These are phyloP conservation scores for Ustilago cynodontis DNA, from an alignment of 1,284 basidiomycete genomes.

Conservation along the genomic window DNA sequence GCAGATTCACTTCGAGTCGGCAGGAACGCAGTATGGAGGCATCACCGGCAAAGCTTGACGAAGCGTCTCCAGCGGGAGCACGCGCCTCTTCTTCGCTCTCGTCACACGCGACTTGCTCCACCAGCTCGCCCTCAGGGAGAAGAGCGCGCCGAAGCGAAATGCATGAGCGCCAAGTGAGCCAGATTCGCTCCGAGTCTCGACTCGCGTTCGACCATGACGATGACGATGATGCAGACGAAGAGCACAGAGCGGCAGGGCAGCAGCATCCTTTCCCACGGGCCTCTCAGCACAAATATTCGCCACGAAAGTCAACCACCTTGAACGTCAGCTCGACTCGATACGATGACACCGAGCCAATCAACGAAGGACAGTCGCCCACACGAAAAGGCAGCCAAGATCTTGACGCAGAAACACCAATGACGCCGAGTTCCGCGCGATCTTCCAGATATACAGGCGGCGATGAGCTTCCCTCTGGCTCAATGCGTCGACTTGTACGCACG, in stretches of 20 bases:
- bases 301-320: conserved; percentile 44
- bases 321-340: conserved; percentile 19
- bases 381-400: conserved; percentile 1
- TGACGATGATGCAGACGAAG: conserved; percentile 13
- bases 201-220: conserved; percentile 27
- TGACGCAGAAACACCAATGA: conserved; percentile 8
- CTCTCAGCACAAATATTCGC: conserved; percentile 42
- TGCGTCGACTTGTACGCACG: conserved; percentile 22
- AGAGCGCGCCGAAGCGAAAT: conserved; percentile 46
- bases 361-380: neutral
- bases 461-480: conserved; percentile 27
- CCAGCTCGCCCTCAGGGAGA: conserved; percentile 22
- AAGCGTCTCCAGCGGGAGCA: conserved; percentile 15
- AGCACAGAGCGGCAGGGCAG: conserved; percentile 1
- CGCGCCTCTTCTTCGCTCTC: conserved; percentile 29
- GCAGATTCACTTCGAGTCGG: neutral
- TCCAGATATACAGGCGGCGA: conserved; percentile 19
- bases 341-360: conserved; percentile 9
- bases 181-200: conserved; percentile 55
- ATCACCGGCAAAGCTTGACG: neutral
- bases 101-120: conserved; percentile 4
- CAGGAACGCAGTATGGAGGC: neutral
- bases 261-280: conserved; percentile 26
- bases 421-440: conserved; percentile 14
- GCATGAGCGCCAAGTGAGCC: conserved; percentile 55